phyloP scores from a whole-genome alignment of 257 asterid genomes.

The Verbena officinalis region DNA sequence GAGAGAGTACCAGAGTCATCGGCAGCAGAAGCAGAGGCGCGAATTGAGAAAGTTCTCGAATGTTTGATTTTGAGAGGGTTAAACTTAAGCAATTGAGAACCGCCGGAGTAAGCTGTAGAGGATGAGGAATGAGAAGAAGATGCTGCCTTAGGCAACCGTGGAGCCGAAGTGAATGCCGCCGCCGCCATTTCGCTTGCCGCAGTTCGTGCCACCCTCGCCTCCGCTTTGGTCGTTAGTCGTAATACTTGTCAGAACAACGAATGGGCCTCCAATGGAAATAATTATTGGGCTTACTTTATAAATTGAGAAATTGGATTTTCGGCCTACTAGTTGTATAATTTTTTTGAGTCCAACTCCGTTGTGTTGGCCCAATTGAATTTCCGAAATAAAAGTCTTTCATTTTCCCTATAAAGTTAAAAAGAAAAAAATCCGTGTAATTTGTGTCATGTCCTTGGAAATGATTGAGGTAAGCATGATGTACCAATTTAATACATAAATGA shows the following conservation, averaged over 20 bases:
- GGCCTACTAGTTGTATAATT: too few species aligned
- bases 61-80: constrained; percentile 43
- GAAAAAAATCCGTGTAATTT: too few species aligned
- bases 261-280: not conserved
- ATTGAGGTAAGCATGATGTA: too few species aligned
- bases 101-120: constrained; percentile 31
- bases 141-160: constrained; percentile 32
- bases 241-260: not conserved
- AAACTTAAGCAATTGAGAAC: constrained; percentile 37
- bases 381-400: too few species aligned
- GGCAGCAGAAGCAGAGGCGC: constrained; percentile 52
- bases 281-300: not conserved
- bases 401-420: too few species aligned
- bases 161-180: constrained; percentile 39
- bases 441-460: too few species aligned
- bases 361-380: too few species aligned
- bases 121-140: constrained; percentile 39
- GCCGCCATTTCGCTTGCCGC: constrained; percentile 47
- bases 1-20: constrained; percentile 57
- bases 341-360: too few species aligned
- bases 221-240: constrained; percentile 11
- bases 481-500: too few species aligned
- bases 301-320: not conserved
- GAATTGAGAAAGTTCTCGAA: constrained; percentile 51
- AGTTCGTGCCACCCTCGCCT: constrained; percentile 32